Evolutionary conservation across 306 rosid species (phyloP), one percentile per base, ranked within the genome.

Genomic region (Oemleria cerasiformis): DNA sequence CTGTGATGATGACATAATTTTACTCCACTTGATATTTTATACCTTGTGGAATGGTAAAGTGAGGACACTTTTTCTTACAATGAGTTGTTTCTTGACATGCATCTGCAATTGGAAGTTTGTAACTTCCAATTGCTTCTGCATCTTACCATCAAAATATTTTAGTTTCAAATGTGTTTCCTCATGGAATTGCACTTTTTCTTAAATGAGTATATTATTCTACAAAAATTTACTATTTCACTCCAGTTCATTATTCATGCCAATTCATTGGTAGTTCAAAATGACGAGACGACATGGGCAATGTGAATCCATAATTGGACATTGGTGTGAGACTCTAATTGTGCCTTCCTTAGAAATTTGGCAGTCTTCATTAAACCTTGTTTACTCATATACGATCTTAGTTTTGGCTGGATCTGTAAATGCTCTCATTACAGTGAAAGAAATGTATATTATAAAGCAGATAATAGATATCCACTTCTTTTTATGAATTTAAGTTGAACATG

Each of bases 51-150:
- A 65, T 65, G 65, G 50, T 6, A 44, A 65, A 70, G 20, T 39
- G 42, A 56, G 63, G 39, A 47, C 42, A 39, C 50, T 17, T 38
- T 19, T 41, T 44, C 63, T 21, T 70, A 48, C 41, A 40, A n/a
- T 47, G 20, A 59, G 19, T 71, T 71, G 25, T 53, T 71, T 20
- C 64, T 65, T 43, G 77, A 67, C 73, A 39, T 59, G 74, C 40
- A 66, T 53, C 72, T 25, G 42, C 0, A 63, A 48, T 34, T 19
- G 45, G 48, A 50, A 30, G 36, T 30, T 30, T 30, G 36, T 30
- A 30, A 20, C 64, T 39, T 16, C 42, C 54, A 20, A 43, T 63
- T 70, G 43, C 41, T n/a, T 19, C 51, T 41, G 11, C 73, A 48
- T 48, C 36, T 30, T 59, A 30, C 68, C 11, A 2, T 78, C 20